Percentiles rank a stretch among this genome's conserved stretches.
Evolutionary conservation across 1,139 yeast genomes (phyloP).

Genomic region (Meyerozyma carpophila): DNA sequence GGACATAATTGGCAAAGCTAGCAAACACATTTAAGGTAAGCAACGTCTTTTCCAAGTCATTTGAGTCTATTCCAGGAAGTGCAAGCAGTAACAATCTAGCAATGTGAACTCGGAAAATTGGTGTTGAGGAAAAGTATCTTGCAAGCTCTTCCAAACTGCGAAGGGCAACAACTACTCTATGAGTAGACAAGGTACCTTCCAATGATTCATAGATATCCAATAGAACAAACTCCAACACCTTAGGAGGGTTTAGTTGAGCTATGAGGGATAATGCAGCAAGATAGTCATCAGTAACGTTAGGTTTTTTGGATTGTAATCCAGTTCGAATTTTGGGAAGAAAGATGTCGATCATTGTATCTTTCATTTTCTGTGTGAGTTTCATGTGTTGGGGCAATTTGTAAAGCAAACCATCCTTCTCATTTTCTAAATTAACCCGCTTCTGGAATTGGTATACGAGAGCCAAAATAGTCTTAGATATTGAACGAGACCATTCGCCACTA

Average conservation of each 20-base stretch:
- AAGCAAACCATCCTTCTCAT: slow-evolving; percentile 32
- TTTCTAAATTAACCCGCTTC: slow-evolving; percentile 49
- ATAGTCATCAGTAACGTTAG: slow-evolving; percentile 54
- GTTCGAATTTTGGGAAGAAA: slow-evolving; percentile 55
- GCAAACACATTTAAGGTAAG: slow-evolving; percentile 68
- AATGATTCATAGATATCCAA: slow-evolving; percentile 81
- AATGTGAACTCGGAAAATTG: slow-evolving; percentile 70
- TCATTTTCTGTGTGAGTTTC: slow-evolving; percentile 40
- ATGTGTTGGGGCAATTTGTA: slow-evolving; percentile 40
- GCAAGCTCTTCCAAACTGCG: slow-evolving; percentile 62
- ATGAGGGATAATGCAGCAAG: slow-evolving; percentile 58
- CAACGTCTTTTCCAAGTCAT: slow-evolving; percentile 73
- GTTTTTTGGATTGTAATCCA: slow-evolving; percentile 77
- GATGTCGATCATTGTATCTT: slow-evolving; percentile 48
- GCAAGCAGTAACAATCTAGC: slow-evolving; percentile 67
- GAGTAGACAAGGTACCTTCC: slow-evolving; percentile 76
- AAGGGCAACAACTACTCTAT: slow-evolving; percentile 72
- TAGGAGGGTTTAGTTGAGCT: slow-evolving; percentile 57
- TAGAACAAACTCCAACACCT: slow-evolving; percentile 59
- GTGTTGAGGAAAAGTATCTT: slow-evolving; percentile 61
- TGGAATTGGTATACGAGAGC: slow-evolving; percentile 55
- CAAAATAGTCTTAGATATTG: slow-evolving; percentile 60
- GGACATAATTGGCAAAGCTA: slow-evolving; percentile 67
- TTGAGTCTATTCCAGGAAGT: slow-evolving; percentile 82
- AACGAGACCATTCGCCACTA: slow-evolving; percentile 75